A percentile compares a stretch with the other conserved stretches of the same genome.
Evolutionary conservation across 1,284 basidiomycete species (phyloP).

Genomic region (Rhodotorula sp.): DNA sequence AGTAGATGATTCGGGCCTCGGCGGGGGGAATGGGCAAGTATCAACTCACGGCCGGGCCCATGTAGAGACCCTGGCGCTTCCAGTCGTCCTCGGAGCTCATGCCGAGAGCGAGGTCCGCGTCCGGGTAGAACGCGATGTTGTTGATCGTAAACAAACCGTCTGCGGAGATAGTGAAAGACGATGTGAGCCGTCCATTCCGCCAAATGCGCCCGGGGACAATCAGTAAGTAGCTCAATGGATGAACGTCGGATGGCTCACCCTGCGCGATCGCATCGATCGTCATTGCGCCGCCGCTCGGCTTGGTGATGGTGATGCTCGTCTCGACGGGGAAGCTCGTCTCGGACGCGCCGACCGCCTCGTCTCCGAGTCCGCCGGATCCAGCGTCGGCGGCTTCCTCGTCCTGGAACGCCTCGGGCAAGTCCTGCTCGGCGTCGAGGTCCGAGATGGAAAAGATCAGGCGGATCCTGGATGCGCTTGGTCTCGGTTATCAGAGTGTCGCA

Average conservation of each 20-base stretch:
- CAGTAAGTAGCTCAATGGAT: too few species aligned
- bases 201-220: too few species aligned
- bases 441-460: constrained; percentile 79
- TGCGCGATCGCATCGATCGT: constrained; percentile 77
- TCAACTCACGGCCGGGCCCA: constrained; percentile 74
- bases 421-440: constrained; percentile 59
- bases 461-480: constrained; percentile 56
- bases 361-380: constrained; percentile 44
- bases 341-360: constrained; percentile 34
- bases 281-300: constrained; percentile 63
- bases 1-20: background rate
- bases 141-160: constrained; percentile 83
- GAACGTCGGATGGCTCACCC: constrained; percentile 29
- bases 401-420: constrained; percentile 46
- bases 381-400: constrained; percentile 51
- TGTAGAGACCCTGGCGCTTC: constrained; percentile 84
- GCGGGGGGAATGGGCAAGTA: background rate
- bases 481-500: background rate
- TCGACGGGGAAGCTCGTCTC: constrained; percentile 62
- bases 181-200: background rate
- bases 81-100: constrained; percentile 87
- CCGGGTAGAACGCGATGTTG: constrained; percentile 81
- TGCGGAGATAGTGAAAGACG: background rate
- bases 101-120: constrained; percentile 69
- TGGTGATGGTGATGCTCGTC: constrained; percentile 76